Base-by-base conservation (phyloP, 2,329 filamentous ascomycete species). In the Aureobasidium leucospermi region DNA sequence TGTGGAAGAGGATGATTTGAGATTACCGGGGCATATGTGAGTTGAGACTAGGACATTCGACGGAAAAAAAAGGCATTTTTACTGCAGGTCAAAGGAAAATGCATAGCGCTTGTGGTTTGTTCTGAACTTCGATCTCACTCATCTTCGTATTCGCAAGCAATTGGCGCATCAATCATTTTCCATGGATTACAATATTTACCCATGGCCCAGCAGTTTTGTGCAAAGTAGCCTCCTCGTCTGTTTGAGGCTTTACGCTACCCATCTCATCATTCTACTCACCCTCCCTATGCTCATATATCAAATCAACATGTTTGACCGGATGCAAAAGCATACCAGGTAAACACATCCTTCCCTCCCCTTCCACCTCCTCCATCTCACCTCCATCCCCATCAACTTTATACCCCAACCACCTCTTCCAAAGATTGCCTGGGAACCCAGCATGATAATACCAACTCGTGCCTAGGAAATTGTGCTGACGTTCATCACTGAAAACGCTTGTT, bases 321-420 rank as follows among this genome's bases (percentile, higher is more conserved):
- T 80, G 78, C 66, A 80, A 61, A 41, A 80, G 63, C 71, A 79
- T 72, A 2, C 65, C 75, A 0, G 76, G 76, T 47, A 79, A 62
- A 68, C 78, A 80, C 76, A 80, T 79, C 15, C 77, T 64, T 0
- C 78, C 78, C 63, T 79, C 78, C 0, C 72, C 71, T 19, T 67
- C 71, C 39, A 74, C 60, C 67, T 80, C 78, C 41, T 71, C 70
- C 49, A 74, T 67, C 65, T 75, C 72, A 0, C 77, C 77, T 0
- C 78, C 78, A 69, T 79, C 78, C 43, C 74, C 74, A 63, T 80
- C 77, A n/a, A 80, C 77, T 60, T 75, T 76, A 60, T 77, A 78
- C 0, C 81, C 81, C 41, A 83, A 66, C 81, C 81, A 84, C 8
- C 81, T 65, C 67, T 78, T 78, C 77, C 79, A 84, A 34, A 84